phyloP scores from a whole-genome alignment of 441 rosid species.

The Adansonia rubrostipa region DNA sequence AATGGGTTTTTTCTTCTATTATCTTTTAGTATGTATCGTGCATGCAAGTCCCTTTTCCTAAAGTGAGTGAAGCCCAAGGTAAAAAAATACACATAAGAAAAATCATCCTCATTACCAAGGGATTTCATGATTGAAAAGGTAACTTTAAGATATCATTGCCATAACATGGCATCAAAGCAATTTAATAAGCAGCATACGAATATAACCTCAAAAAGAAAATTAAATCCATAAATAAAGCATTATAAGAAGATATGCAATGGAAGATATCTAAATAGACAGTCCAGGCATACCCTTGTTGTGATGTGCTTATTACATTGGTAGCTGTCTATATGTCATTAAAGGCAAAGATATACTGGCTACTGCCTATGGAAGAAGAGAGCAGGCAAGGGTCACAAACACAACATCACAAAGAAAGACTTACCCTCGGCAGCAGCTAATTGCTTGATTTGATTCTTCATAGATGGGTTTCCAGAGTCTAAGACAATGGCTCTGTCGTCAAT shows the following conservation, averaged over 20 bases:
- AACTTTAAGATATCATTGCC: background rate
- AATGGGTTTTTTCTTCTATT: background rate
- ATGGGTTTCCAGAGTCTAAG: slow-evolving; percentile 84
- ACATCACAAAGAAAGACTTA: slow-evolving; percentile 42
- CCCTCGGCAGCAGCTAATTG: slow-evolving; percentile 85
- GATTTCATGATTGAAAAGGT: slow-evolving; percentile 14
- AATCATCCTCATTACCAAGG: background rate
- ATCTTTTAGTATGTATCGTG: background rate
- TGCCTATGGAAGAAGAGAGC: slow-evolving; percentile 5
- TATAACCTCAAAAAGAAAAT: background rate
- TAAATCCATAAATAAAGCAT: background rate
- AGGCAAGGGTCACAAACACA: background rate
- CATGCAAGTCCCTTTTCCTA: slow-evolving; percentile 1
- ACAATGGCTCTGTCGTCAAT: slow-evolving; percentile 82
- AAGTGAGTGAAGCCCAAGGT: background rate
- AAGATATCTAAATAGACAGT: slow-evolving; percentile 17
- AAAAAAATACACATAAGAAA: background rate
- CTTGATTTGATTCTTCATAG: slow-evolving; percentile 71
- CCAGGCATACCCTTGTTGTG: background rate
- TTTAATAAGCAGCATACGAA: background rate
- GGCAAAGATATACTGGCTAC: background rate
- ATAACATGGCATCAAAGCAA: slow-evolving; percentile 15
- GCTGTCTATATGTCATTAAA: slow-evolving; percentile 2
- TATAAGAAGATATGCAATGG: background rate
- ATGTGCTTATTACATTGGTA: background rate